phyloP scores from a whole-genome alignment of 2,329 filamentous ascomycete genomes.

The Claviceps monticola region DNA sequence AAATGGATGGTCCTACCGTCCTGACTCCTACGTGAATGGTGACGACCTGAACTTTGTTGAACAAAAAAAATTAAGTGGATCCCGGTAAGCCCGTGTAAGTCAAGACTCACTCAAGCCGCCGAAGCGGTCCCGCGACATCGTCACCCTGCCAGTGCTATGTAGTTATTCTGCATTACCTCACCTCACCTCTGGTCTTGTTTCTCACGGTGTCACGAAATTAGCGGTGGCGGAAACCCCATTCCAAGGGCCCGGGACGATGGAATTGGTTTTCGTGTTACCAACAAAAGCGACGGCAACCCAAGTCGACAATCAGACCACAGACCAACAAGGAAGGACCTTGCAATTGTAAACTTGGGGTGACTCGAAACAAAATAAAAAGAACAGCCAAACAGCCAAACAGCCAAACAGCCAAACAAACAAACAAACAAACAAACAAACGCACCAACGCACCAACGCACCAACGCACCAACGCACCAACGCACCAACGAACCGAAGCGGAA shows the following conservation, averaged over 20 bases:
- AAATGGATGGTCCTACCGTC: neutral
- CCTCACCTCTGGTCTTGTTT: neutral
- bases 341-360: neutral
- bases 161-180: neutral
- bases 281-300: neutral
- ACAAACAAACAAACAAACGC: neutral
- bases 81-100: too few species aligned
- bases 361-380: too few species aligned
- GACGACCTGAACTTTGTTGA: neutral
- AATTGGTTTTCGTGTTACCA: neutral
- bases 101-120: too few species aligned
- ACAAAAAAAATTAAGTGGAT: too few species aligned
- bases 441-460: neutral
- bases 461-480: neutral
- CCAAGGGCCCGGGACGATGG: slow-evolving; percentile 1
- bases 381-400: neutral
- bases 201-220: neutral
- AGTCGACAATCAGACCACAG: neutral
- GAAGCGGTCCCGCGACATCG: too few species aligned
- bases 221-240: neutral
- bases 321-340: too few species aligned
- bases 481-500: too few species aligned
- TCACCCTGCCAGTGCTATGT: neutral
- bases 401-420: neutral
- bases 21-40: neutral